Conservation (phyloP, 208 protist genomes). For the Perkinsela sp. region DNA sequence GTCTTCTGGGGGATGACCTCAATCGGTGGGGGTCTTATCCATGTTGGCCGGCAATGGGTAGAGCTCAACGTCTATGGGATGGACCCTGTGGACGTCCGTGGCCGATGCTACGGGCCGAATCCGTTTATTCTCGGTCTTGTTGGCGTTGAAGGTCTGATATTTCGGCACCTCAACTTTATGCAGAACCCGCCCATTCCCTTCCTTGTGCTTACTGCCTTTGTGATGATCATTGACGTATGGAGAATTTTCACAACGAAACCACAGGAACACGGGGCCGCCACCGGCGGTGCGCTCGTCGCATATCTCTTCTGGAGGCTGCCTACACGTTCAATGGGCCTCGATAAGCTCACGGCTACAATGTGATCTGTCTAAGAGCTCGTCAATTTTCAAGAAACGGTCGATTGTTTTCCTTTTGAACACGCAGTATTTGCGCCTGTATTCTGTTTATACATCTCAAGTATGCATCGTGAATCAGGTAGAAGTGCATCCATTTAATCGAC, state of each 20-base stretch:
- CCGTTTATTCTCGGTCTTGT: constrained; percentile 54
- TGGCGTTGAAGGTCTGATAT: constrained; percentile 44
- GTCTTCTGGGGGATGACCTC: constrained; percentile 33
- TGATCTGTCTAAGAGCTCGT: no score
- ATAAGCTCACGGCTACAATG: constrained; percentile 41
- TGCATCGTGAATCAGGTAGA: constrained; percentile 71
- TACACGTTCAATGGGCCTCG: constrained; percentile 36
- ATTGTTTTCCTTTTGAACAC: no score
- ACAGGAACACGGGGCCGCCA: constrained; percentile 43
- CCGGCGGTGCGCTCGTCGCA: constrained; percentile 44
- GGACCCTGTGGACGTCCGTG: constrained; percentile 45
- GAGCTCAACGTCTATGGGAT: constrained; percentile 34
- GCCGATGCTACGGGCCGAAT: constrained; percentile 48
- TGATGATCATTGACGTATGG: constrained; percentile 63
- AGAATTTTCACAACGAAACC: constrained; percentile 41
- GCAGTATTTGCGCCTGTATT: no score
- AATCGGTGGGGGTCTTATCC: constrained; percentile 29
- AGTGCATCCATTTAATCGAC: constrained; percentile 30
- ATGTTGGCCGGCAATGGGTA: constrained; percentile 39
- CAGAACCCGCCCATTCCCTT: constrained; percentile 59
- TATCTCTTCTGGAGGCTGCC: constrained; percentile 54
- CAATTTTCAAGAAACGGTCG: no score
- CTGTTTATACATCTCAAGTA: no score
- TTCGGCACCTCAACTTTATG: constrained; percentile 58
- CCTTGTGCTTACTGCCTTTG: constrained; percentile 45